Conservation (phyloP, 2,329 filamentous ascomycete genomes). For the Xylariaceae sp. region DNA sequence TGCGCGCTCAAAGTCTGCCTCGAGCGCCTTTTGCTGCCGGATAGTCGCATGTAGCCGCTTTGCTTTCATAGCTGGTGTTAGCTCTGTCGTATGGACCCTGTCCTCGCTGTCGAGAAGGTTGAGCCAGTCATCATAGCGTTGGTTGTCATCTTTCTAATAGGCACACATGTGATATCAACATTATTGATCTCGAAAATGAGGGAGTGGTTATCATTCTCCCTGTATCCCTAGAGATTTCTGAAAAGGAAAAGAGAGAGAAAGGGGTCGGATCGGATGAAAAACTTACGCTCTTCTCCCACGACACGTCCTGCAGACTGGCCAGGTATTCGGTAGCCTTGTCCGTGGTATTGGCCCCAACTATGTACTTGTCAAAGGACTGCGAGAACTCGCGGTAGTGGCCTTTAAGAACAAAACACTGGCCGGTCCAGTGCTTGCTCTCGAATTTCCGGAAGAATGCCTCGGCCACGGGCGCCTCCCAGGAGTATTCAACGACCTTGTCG, state of each 20-base stretch:
- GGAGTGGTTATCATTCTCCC: neutral
- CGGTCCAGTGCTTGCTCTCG: conserved; percentile 55
- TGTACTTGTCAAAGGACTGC: conserved; percentile 58
- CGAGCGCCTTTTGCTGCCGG: conserved; percentile 56
- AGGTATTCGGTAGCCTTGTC: conserved; percentile 49
- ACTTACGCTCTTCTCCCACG: conserved; percentile 45
- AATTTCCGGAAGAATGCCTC: conserved; percentile 54
- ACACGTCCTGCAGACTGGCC: conserved; percentile 47
- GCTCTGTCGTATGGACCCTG: conserved; percentile 46
- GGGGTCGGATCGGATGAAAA: neutral
- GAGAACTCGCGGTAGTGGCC: conserved; percentile 64
- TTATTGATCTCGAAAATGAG: neutral
- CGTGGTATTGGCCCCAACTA: conserved; percentile 52
- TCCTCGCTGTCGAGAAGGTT: conserved; percentile 52
- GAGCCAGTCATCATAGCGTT: conserved; percentile 55
- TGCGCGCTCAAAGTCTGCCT: conserved; percentile 54
- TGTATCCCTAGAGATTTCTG: neutral
- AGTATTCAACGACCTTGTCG: conserved; percentile 55
- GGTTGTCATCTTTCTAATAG: conserved; percentile 41
- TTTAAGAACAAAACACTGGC: conserved; percentile 61
- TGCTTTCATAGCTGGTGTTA: conserved; percentile 47
- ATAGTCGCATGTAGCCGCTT: conserved; percentile 51
- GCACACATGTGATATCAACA: neutral
- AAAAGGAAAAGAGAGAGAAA: neutral
- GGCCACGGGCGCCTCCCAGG: conserved; percentile 59